Evolutionary conservation across 202 grass and related monocot genomes (phyloP).

Genomic region (Musa balbisiana): DNA sequence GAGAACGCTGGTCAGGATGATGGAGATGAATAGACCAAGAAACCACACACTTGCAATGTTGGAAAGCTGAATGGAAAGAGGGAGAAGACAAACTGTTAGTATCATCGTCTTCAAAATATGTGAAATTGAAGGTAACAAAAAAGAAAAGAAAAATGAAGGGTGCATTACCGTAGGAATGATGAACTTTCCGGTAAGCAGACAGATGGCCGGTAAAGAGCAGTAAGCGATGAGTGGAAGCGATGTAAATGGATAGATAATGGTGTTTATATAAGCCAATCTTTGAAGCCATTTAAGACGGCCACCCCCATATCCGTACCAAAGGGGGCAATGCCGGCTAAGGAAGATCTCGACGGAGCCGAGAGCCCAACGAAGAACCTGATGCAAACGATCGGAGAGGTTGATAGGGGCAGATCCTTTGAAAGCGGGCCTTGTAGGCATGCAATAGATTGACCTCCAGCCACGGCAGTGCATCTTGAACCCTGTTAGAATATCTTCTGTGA

Average conservation of each 20-base stretch:
- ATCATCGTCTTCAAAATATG: not conserved
- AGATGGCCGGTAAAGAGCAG: slow-evolving; percentile 83
- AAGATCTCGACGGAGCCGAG: slow-evolving; percentile 94
- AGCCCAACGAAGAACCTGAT: slow-evolving; percentile 98
- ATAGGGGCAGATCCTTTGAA: slow-evolving; percentile 97
- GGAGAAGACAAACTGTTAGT: slow-evolving; percentile 3
- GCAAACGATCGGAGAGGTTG: slow-evolving; percentile 95
- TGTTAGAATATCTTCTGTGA: slow-evolving; percentile 86
- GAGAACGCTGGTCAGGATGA: slow-evolving; percentile 77
- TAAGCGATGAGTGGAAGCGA: slow-evolving; percentile 87
- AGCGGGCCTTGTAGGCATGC: slow-evolving; percentile 86
- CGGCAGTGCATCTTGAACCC: slow-evolving; percentile 99
- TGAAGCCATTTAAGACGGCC: slow-evolving; percentile 94
- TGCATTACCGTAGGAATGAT: slow-evolving; percentile 83
- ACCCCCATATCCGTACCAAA: slow-evolving; percentile 84
- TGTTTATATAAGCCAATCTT: slow-evolving; percentile 94
- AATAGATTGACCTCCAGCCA: slow-evolving; percentile 97
- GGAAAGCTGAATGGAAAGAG: slow-evolving; percentile 53
- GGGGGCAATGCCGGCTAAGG: slow-evolving; percentile 80
- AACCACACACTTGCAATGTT: slow-evolving; percentile 82
- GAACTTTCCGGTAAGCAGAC: slow-evolving; percentile 82
- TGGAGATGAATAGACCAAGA: slow-evolving; percentile 93
- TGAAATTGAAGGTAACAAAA: not conserved
- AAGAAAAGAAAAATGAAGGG: not conserved
- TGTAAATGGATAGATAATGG: slow-evolving; percentile 94